These are phyloP conservation scores for Bipolaris victoriae DNA, from an alignment of 2,329 filamentous ascomycete genomes.

Conservation along the genomic window DNA sequence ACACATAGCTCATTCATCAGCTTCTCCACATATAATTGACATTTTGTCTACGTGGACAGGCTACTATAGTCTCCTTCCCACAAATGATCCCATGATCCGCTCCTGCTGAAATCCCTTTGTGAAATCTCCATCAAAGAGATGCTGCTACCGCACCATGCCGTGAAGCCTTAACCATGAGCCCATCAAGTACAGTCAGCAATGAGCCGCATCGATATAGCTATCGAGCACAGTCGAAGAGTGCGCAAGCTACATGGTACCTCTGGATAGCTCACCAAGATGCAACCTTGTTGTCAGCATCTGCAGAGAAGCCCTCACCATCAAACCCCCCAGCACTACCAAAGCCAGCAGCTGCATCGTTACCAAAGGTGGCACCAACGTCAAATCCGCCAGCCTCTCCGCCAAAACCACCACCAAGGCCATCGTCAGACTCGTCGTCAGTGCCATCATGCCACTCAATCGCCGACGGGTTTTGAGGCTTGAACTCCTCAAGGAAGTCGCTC, in stretches of 20 bases:
- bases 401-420: conserved; percentile 23
- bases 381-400: conserved; percentile 19
- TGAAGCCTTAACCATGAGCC: conserved; percentile 2
- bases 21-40: not conserved
- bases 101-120: conserved; percentile 4
- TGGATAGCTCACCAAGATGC: conserved; percentile 34
- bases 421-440: conserved; percentile 46
- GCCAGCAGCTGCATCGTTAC: conserved; percentile 11
- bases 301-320: conserved; percentile 22
- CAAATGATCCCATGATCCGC: conserved; percentile 18
- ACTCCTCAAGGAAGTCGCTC: conserved; percentile 78
- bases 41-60: conserved; percentile 13
- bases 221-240: not conserved
- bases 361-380: conserved; percentile 18
- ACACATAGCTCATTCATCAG: not conserved
- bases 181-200: conserved; percentile 1
- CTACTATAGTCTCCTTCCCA: conserved; percentile 12
- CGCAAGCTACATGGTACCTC: not conserved
- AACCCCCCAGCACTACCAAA: conserved; percentile 1
- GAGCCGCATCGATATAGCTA: not conserved
- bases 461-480: conserved; percentile 64
- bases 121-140: conserved; percentile 17
- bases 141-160: conserved; percentile 3
- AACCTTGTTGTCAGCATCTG: conserved; percentile 32
- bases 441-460: conserved; percentile 61